These are phyloP conservation scores for Pseudocercospora eumusae DNA, from an alignment of 2,329 filamentous ascomycete species.

Conservation along the genomic window DNA sequence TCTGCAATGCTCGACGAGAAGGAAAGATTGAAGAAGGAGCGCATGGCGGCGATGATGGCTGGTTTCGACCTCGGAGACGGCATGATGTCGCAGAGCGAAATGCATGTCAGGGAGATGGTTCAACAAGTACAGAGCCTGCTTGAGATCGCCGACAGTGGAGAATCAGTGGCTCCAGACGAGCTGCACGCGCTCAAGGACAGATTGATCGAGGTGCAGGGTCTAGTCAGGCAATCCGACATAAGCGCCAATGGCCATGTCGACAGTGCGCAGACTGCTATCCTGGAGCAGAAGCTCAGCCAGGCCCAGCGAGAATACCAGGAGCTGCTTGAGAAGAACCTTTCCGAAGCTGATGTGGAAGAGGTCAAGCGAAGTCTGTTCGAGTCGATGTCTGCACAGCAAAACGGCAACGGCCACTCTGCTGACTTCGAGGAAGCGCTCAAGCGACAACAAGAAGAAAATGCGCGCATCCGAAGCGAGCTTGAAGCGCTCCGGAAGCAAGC, in stretches of 20 bases:
- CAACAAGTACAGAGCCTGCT: constrained; percentile 77
- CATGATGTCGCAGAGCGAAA: constrained; percentile 90
- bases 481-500: constrained; percentile 75
- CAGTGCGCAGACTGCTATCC: constrained; percentile 61
- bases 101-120: constrained; percentile 78
- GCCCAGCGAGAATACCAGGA: constrained; percentile 84
- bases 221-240: constrained; percentile 88
- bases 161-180: constrained; percentile 78
- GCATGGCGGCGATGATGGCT: constrained; percentile 99
- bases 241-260: constrained; percentile 67
- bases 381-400: constrained; percentile 67
- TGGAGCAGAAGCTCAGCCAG: constrained; percentile 72
- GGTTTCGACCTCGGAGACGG: constrained; percentile 93
- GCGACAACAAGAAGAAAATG: constrained; percentile 78
- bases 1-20: constrained; percentile 90
- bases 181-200: constrained; percentile 74
- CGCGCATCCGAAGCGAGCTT: constrained; percentile 75
- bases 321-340: constrained; percentile 75
- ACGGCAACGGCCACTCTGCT: constrained; percentile 57
- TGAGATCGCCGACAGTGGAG: constrained; percentile 73
- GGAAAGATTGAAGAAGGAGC: constrained; percentile 97
- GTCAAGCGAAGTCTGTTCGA: constrained; percentile 78
- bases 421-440: constrained; percentile 67
- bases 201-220: constrained; percentile 85
- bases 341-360: constrained; percentile 77